Conservation (phyloP, 495 filamentous ascomycete species). For the Lasiosphaeris hirsuta region DNA sequence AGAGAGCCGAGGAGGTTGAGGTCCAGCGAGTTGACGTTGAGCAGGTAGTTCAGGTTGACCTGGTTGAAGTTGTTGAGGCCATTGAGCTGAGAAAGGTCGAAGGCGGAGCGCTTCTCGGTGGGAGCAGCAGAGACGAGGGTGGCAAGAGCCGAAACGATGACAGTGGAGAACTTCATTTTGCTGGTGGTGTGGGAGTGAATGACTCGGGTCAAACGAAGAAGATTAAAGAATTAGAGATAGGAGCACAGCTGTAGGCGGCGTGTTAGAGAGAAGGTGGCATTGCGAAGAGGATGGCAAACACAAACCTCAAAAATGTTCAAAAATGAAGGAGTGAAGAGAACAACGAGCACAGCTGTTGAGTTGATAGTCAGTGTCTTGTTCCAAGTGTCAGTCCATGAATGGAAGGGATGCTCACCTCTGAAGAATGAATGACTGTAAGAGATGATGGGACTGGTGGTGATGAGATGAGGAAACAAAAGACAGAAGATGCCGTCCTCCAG, state of each 20-base stretch:
- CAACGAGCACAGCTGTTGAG: conserved; percentile 48
- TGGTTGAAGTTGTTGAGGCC: conserved; percentile 38
- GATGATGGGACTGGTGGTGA: conserved; percentile 28
- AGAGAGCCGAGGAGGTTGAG: conserved; percentile 39
- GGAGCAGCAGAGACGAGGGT: conserved; percentile 37
- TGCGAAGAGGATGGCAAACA: neutral
- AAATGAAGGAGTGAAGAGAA: conserved; percentile 46
- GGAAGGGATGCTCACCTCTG: conserved; percentile 37
- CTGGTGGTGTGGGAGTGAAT: conserved; percentile 17
- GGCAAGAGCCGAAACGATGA: conserved; percentile 40
- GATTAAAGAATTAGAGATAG: conserved; percentile 41
- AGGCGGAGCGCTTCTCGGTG: conserved; percentile 29
- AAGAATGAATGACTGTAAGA: conserved; percentile 47
- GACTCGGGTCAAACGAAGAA: conserved; percentile 16
- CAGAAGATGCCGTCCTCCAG: conserved; percentile 18
- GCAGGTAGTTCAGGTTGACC: conserved; percentile 46
- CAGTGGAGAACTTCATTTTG: conserved; percentile 45
- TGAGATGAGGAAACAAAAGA: conserved; percentile 39
- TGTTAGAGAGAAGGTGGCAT: conserved; percentile 19
- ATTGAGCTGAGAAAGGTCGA: conserved; percentile 39
- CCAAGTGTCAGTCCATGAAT: neutral
- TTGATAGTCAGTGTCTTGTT: conserved; percentile 14
- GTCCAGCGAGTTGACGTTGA: conserved; percentile 43
- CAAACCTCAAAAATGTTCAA: conserved; percentile 44
- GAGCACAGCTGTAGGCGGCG: conserved; percentile 41